A percentile compares a stretch with the other conserved stretches of the same genome.
phyloP scores from a whole-genome alignment of 2,329 filamentous ascomycete genomes.

The Penicillium sp. region DNA sequence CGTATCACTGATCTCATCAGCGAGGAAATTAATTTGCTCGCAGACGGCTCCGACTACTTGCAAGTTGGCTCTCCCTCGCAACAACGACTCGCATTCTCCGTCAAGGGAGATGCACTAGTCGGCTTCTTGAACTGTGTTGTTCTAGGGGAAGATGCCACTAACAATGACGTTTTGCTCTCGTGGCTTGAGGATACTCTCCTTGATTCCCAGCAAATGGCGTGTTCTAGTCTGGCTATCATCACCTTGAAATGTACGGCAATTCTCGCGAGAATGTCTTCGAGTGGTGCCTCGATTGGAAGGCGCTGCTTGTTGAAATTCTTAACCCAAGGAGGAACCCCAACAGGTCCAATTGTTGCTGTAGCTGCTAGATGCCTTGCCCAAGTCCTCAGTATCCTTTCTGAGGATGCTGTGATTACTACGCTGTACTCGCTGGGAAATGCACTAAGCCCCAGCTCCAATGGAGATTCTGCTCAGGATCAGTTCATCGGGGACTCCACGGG shows the following conservation, averaged over 20 bases:
- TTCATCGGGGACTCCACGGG: constrained; percentile 43
- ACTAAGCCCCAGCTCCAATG: constrained; percentile 70
- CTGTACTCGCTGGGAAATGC: constrained; percentile 97
- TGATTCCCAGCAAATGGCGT: constrained; percentile 80
- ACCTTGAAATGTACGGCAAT: constrained; percentile 82
- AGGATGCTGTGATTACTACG: constrained; percentile 92
- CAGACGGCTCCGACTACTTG: constrained; percentile 88
- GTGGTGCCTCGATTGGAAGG: constrained; percentile 75
- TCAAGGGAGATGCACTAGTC: constrained; percentile 80
- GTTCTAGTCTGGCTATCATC: constrained; percentile 74
- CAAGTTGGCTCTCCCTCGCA: constrained; percentile 84
- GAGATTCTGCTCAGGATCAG: constrained; percentile 49
- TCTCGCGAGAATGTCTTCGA: constrained; percentile 73
- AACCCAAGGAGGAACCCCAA: constrained; percentile 73
- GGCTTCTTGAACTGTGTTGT: constrained; percentile 85
- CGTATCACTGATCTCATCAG: constrained; percentile 72
- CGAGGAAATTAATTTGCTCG: constrained; percentile 83
- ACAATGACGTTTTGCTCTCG: constrained; percentile 74
- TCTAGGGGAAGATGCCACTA: constrained; percentile 79
- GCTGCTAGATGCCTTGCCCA: constrained; percentile 85
- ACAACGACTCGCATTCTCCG: constrained; percentile 81
- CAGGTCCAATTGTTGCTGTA: constrained; percentile 69
- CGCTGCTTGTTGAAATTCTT: constrained; percentile 83
- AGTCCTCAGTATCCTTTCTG: constrained; percentile 79
- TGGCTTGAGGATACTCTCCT: constrained; percentile 86